Percentiles rank a stretch among this genome's conserved stretches.
Evolutionary conservation across 805 yeast species (phyloP).

Genomic region (Yarrowia hollandica): DNA sequence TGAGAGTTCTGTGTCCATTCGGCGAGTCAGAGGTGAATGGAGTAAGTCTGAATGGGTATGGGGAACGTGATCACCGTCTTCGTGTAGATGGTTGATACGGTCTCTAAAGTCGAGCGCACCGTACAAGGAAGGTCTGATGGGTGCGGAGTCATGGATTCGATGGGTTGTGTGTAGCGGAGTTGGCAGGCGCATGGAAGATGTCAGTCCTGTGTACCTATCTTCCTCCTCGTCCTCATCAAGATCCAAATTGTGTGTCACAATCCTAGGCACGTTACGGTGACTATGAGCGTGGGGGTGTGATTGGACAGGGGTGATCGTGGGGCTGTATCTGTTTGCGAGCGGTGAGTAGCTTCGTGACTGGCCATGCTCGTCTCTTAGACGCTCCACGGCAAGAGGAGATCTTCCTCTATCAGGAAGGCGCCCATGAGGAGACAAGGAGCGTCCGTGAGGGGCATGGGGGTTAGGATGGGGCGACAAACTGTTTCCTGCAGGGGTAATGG

Average conservation of each 20-base stretch:
- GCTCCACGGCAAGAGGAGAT: slow-evolving; percentile 9
- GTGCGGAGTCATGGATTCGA: slow-evolving; percentile 27
- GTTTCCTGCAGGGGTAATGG: not conserved
- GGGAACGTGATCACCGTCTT: not conserved
- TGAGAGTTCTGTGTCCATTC: not conserved
- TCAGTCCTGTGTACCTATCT: slow-evolving; percentile 36
- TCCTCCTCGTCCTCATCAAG: slow-evolving; percentile 31
- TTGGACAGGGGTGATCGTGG: not conserved
- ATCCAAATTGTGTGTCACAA: slow-evolving; percentile 12
- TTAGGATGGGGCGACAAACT: not conserved
- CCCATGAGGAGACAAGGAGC: slow-evolving; percentile 2
- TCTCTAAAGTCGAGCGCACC: slow-evolving; percentile 45
- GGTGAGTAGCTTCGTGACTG: slow-evolving; percentile 6
- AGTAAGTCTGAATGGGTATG: not conserved
- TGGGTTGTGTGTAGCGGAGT: slow-evolving; percentile 1
- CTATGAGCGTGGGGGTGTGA: slow-evolving; percentile 4
- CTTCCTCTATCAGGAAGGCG: slow-evolving; percentile 16
- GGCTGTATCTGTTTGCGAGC: not conserved
- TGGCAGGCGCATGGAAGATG: slow-evolving; percentile 30
- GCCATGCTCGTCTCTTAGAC: not conserved
- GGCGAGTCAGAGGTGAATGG: slow-evolving; percentile 1
- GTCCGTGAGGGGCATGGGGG: slow-evolving; percentile 13
- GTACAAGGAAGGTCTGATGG: slow-evolving; percentile 43
- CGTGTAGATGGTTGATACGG: slow-evolving; percentile 32
- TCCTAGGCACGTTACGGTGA: slow-evolving; percentile 12